phyloP scores from a whole-genome alignment of 2,329 filamentous ascomycete genomes.

The Diaporthe capsici region DNA sequence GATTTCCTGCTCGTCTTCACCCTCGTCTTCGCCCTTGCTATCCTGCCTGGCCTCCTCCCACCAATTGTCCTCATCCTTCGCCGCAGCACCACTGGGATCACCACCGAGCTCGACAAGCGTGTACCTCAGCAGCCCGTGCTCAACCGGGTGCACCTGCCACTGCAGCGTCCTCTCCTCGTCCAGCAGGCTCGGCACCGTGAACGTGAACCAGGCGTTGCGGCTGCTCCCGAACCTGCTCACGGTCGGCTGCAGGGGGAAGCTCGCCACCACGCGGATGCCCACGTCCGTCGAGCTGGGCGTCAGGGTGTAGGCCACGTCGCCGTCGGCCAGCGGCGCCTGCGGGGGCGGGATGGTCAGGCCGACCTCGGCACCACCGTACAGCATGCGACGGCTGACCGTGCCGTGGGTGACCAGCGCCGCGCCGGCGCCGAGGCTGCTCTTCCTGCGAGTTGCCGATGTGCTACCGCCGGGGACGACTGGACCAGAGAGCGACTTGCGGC shows the following conservation, averaged over 20 bases:
- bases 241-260: constrained; percentile 34
- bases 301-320: constrained; percentile 31
- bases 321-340: neutral
- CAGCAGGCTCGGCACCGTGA: constrained; percentile 38
- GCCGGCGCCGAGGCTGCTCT: neutral
- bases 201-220: constrained; percentile 41
- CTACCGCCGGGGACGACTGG: neutral
- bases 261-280: neutral
- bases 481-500: constrained; percentile 25
- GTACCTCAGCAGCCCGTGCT: constrained; percentile 41
- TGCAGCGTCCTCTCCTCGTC: constrained; percentile 38
- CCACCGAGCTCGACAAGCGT: constrained; percentile 37
- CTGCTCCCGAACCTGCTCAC: constrained; percentile 32
- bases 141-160: constrained; percentile 42
- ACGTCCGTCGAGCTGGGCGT: constrained; percentile 32
- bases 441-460: neutral
- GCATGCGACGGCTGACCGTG: constrained; percentile 34
- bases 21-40: neutral
- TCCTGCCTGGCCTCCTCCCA: constrained; percentile 17
- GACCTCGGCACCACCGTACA: constrained; percentile 36
- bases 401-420: constrained; percentile 9
- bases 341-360: constrained; percentile 35
- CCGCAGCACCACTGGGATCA: neutral
- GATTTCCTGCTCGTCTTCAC: neutral
- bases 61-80: neutral